Base-by-base conservation (phyloP, 208 protist genomes). In the Crithidia acanthocephali region DNA sequence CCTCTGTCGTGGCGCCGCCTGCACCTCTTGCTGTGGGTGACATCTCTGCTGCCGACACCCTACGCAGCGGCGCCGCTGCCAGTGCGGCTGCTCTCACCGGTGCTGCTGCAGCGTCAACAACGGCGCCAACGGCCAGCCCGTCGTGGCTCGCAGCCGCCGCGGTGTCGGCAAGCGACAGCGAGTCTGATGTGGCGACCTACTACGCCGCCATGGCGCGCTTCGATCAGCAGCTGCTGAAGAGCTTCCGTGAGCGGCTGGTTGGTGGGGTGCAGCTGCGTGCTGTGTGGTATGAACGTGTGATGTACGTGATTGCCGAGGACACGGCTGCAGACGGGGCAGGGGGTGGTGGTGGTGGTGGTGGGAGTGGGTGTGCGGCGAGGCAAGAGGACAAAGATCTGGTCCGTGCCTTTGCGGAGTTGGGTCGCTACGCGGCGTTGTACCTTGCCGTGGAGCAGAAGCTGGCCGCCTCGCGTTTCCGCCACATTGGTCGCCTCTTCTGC, bases 381-480 rank as follows among this genome's bases (percentile, higher is more conserved):
- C 44, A 65, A 25, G 47, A 22, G 32, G 18, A 44, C 4, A 2
- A 23, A 13, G 66, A 71, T n/a, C n/a, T 63, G 8, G 66, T 71
- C 3, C 10, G 18, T 22, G 67, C 68, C 18, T 80, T 77, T 27
- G 74, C 47, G 1, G 40, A 59, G 33, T 71, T 84, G 44, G 79
- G 79, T 27, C 79, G 74, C 51, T 80, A 60, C 57, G 84, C 84
- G 10, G 73, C 79, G 23, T 56, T 84, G 23, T 81, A 85, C 58
- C 58, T 90, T 2, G 71, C 84, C 10, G 65, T 86, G 23, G 84
- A 90, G 56, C 76, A 84, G 61, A 84, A 86, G 57, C 40, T 90
- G 25, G 75, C 84, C 11, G 51, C 23, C 23, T 86, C 81, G 23
- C 72, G 66, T 22, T 86, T 86, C 47, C 73, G 79, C 10, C 68